Evolutionary conservation across 2,329 filamentous ascomycete genomes (phyloP), one percentile per base, ranked within the genome.

Genomic region (Apiospora hydei): DNA sequence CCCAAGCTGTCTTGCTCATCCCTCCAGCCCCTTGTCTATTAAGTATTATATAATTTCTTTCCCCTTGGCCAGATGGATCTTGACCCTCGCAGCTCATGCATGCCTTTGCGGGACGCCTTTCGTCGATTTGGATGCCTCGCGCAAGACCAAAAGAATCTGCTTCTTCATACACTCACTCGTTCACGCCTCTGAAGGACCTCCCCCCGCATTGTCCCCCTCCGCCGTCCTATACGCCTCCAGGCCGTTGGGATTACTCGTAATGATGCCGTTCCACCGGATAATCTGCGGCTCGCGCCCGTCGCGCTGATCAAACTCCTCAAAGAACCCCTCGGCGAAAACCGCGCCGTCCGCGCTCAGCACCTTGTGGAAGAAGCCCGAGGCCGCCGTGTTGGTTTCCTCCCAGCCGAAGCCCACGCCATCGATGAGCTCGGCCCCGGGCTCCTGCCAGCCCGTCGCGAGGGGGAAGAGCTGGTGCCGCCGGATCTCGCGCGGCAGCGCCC

Each of bases 401-500:
- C 68, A 69, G 21, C 34, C 68, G 34, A 69, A 57, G 4, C 47
- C 68, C 4, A 69, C 68, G 68, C 46, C 68, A 16, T 69, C 68
- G 10, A 44, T 16, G 30, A 69, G 30, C 47, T 69, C 47, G 10
- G 30, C 68, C 4, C 68, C 68, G 6, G 68, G 68, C 34, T 69
- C 68, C 26, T 41, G 18, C 46, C 49, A 69, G 47, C 26, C 47
- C 30, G 47, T 43, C 30, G 47, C 14, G 21, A 57, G 8, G 34
- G 68, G 68, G 30, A 69, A n/a, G 1, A 74, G 46, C 26, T 73
- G 73, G 51, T 70, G 67, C 38, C 71, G 69, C 30, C 70, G 57
- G 34, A 47, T 46, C 43, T 70, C 70, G 41, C 73, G 67, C 4
- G 73, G 73, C 38, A 74, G 43, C 16, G 46, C 71, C 71, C 71